Evolutionary conservation across 257 asterid species (phyloP), one percentile per base, ranked within the genome.

Genomic region (Solanum pimpinellifolium): DNA sequence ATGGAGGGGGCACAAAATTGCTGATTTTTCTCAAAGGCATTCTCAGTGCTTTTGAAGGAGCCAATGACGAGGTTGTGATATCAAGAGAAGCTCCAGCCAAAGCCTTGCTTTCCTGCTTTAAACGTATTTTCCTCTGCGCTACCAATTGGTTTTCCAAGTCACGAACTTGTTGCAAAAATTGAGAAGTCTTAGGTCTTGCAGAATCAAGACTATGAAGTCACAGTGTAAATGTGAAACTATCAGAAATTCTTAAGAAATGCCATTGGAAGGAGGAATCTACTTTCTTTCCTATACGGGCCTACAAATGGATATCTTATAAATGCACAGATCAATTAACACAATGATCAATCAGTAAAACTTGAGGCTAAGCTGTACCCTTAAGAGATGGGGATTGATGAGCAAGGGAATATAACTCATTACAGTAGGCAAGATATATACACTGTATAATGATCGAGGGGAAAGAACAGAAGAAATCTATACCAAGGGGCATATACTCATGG

Each of bases 81-180:
- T 31, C 31, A 31, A 2, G 31, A 31, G 95, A 89, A 84, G 89
- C 90, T 37, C 94, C 90, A 75, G 98, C 93, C 88, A 95, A 88
- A 88, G 94, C 97, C 89, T 95, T 92, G 87, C 83, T 94, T 91
- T 96, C 98, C 89, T 93, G 98, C 83, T 95, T 95, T 70, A 93
- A 41, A 90, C 98, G 91, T 59, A 93, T 89, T 90, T 95, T 96
- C 89, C 98, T 92, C 92, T 96, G 98, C 88, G 93, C 98, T 6
- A 93, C 98, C 87, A 97, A 90, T 82, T 97, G 98, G 90, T 92
- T 89, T 97, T 97, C 99, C 9, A 97, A 97, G 91, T 97, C 99
- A 9, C 95, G 91, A 23, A 95, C 97, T 98, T 96, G 93, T 82
- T 88, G 72, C 56, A 29, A 82, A 0, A 59, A 86, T 89, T 83